Percentiles rank a stretch among this genome's conserved stretches.
Conservation (phyloP, 345 rosid species). For the Dipteronia sinensis region DNA sequence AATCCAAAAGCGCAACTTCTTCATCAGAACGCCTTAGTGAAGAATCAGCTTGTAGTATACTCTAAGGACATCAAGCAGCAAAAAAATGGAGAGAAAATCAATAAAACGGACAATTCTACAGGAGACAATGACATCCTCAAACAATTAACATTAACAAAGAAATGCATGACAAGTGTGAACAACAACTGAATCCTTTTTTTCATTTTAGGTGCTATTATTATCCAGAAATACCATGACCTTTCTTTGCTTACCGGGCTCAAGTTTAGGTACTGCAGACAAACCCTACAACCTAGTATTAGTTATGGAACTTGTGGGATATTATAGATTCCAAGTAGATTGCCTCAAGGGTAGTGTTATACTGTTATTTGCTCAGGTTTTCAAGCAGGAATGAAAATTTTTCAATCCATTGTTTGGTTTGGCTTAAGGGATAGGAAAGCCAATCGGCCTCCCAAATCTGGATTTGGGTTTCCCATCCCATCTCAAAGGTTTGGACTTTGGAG, state of each 20-base stretch:
- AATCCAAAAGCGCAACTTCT: slow-evolving; percentile 67
- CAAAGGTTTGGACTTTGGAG: neutral
- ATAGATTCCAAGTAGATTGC: neutral
- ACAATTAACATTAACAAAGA: neutral
- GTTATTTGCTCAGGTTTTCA: neutral
- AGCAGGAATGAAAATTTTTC: neutral
- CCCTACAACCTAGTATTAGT: neutral
- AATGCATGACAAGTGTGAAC: neutral
- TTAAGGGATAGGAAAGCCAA: neutral
- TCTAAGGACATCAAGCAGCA: slow-evolving; percentile 45
- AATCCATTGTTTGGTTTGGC: neutral
- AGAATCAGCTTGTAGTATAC: slow-evolving; percentile 63
- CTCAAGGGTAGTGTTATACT: neutral
- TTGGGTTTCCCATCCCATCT: neutral
- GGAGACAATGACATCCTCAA: slow-evolving; percentile 1
- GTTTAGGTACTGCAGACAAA: neutral
- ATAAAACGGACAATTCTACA: neutral
- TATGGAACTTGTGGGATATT: neutral
- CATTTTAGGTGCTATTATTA: neutral
- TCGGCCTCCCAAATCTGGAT: neutral
- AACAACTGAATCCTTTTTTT: neutral
- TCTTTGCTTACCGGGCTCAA: neutral
- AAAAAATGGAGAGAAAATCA: neutral
- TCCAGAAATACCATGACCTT: neutral
- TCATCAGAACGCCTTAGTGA: slow-evolving; percentile 68